A percentile compares a stretch with the other conserved stretches of the same genome.
Conservation (phyloP, 108 stramenopile species). For the Tribonema minus region DNA sequence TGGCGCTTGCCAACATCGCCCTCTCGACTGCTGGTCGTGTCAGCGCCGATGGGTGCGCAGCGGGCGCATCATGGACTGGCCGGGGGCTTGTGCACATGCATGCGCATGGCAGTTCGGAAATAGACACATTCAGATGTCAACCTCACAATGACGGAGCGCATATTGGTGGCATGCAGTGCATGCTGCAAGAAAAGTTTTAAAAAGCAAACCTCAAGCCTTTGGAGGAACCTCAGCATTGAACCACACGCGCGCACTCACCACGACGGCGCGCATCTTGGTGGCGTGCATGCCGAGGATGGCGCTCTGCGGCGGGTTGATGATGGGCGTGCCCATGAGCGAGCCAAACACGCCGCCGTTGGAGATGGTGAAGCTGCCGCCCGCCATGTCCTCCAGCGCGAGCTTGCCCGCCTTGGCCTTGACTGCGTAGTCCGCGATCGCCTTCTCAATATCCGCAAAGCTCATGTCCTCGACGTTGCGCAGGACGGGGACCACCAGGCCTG, state of each 20-base stretch:
- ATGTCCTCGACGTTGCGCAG: slow-evolving; percentile 93
- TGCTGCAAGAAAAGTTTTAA: no score
- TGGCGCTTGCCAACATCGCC: not conserved
- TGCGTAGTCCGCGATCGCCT: slow-evolving; percentile 86
- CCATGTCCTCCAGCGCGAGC: slow-evolving; percentile 95
- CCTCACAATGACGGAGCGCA: no score
- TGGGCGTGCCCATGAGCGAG: slow-evolving; percentile 96
- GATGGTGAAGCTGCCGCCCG: slow-evolving; percentile 99
- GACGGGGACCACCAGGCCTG: slow-evolving; percentile 94
- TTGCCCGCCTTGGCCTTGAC: slow-evolving; percentile 63
- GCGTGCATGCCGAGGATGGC: slow-evolving; percentile 99
- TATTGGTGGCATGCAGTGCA: no score
- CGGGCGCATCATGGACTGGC: no score
- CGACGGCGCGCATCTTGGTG: slow-evolving; percentile 95
- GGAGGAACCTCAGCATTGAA: no score
- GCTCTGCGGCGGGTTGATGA: slow-evolving; percentile 97
- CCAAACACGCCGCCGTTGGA: slow-evolving; percentile 99
- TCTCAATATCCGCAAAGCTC: slow-evolving; percentile 95
- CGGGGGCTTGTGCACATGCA: no score
- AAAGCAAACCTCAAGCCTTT: no score
- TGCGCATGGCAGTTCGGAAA: no score
- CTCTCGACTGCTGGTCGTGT: no score
- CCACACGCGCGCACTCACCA: no score
- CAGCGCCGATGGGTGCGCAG: no score
- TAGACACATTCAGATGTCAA: no score